phyloP scores from a whole-genome alignment of 805 yeast species.

The Dipodascus albidus region DNA sequence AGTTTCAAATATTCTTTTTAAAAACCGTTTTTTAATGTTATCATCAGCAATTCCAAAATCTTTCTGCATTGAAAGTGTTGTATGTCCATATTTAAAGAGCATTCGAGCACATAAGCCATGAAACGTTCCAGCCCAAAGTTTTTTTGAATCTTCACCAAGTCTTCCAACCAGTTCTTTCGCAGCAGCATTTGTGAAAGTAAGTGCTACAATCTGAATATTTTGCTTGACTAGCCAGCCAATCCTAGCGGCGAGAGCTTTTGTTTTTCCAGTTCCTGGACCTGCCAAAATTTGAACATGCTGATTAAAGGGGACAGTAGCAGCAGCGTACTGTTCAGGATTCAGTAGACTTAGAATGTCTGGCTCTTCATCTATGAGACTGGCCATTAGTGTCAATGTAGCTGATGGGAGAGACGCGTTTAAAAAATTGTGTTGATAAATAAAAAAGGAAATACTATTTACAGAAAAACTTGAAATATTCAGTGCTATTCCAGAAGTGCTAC shows the following conservation, averaged over 20 bases:
- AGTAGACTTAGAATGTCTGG: conserved; percentile 11
- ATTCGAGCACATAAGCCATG: conserved; percentile 69
- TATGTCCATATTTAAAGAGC: conserved; percentile 41
- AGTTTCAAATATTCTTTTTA: conserved; percentile 31
- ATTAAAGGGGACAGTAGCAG: conserved; percentile 32
- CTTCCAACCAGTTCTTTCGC: conserved; percentile 76
- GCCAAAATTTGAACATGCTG: conserved; percentile 44
- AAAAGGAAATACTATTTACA: no score
- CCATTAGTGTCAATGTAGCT: no score
- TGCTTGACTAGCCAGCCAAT: conserved; percentile 58
- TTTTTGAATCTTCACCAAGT: conserved; percentile 32
- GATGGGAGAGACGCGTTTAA: no score
- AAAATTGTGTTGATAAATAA: no score
- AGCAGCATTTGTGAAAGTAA: conserved; percentile 90
- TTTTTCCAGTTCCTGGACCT: conserved; percentile 69
- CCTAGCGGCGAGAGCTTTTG: conserved; percentile 69
- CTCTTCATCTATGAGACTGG: not conserved
- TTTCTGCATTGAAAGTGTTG: conserved; percentile 31
- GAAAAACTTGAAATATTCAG: no score
- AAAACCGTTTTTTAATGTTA: conserved; percentile 31
- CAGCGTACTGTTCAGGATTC: conserved; percentile 33
- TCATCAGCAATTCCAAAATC: conserved; percentile 41
- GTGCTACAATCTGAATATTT: conserved; percentile 53
- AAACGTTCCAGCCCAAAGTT: conserved; percentile 72
- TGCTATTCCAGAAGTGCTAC: no score